These are phyloP conservation scores for Acacia melanoxylon DNA, from an alignment of 306 rosid species.

Conservation along the genomic window DNA sequence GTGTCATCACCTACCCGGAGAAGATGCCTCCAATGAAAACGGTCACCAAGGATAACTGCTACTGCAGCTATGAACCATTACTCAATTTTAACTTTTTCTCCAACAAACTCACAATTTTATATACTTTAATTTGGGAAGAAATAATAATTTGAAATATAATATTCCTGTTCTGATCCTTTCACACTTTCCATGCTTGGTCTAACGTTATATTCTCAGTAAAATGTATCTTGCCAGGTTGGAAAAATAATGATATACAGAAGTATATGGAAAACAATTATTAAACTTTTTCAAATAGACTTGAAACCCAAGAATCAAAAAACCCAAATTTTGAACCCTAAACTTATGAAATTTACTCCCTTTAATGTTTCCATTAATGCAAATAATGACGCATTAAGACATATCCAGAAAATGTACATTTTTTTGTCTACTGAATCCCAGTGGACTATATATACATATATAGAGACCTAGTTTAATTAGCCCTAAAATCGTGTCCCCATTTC, in stretches of 20 bases:
- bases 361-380: neutral
- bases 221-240: constrained; percentile 24
- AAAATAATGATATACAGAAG: neutral
- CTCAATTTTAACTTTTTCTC: neutral
- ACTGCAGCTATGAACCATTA: neutral
- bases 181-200: neutral
- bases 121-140: neutral
- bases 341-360: neutral
- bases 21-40: neutral
- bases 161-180: neutral
- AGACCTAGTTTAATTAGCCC: neutral
- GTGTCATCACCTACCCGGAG: neutral
- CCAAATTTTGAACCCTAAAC: neutral
- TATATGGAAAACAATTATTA: neutral
- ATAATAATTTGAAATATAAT: neutral
- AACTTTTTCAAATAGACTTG: neutral
- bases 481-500: neutral
- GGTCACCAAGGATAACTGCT: neutral
- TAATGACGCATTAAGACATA: neutral
- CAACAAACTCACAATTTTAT: neutral
- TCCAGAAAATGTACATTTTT: neutral
- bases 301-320: neutral
- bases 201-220: neutral
- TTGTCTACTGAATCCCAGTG: neutral
- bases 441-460: neutral